phyloP scores from a whole-genome alignment of 768 basidiomycete genomes.

The Rhizopogon vinicolor region DNA sequence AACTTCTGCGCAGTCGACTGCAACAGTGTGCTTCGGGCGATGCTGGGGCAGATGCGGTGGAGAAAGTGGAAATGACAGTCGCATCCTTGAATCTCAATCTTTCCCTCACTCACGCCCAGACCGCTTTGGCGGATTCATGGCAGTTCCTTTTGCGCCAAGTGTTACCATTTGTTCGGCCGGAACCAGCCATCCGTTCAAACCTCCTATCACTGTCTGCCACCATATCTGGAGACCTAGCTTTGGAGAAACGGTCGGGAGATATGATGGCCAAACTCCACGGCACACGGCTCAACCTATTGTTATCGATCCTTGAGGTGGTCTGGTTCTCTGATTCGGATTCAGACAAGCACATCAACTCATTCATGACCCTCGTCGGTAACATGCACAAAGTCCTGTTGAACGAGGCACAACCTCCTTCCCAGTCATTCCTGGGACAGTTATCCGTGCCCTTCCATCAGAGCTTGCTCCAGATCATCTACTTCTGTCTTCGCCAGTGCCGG shows the following conservation, averaged over 20 bases:
- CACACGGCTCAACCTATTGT: slow-evolving; percentile 66
- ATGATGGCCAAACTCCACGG: slow-evolving; percentile 83
- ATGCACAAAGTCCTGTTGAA: slow-evolving; percentile 65
- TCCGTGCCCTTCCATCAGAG: slow-evolving; percentile 73
- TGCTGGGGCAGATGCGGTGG: slow-evolving; percentile 39
- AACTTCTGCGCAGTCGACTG: slow-evolving; percentile 54
- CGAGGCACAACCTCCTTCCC: slow-evolving; percentile 67
- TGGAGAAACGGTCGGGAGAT: slow-evolving; percentile 70
- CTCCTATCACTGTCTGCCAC: slow-evolving; percentile 55
- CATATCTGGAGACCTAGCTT: slow-evolving; percentile 61
- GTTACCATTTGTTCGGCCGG: slow-evolving; percentile 51
- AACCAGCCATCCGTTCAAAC: slow-evolving; percentile 52
- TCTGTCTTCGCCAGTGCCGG: slow-evolving; percentile 63
- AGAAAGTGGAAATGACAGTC: slow-evolving; percentile 53
- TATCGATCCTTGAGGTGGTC: slow-evolving; percentile 73
- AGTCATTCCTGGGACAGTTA: slow-evolving; percentile 63
- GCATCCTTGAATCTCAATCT: slow-evolving; percentile 83
- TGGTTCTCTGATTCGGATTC: slow-evolving; percentile 66
- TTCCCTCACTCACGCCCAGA: slow-evolving; percentile 78
- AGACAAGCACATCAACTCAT: slow-evolving; percentile 48
- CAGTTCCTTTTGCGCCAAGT: slow-evolving; percentile 62
- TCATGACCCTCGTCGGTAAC: slow-evolving; percentile 58
- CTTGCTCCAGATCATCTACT: slow-evolving; percentile 77
- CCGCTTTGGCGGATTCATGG: slow-evolving; percentile 74
- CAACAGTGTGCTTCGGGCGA: slow-evolving; percentile 32